Percentiles rank a stretch among this genome's conserved stretches.
These are phyloP conservation scores for Kwoniella pini DNA, from an alignment of 768 basidiomycete species.

Conservation along the genomic window DNA sequence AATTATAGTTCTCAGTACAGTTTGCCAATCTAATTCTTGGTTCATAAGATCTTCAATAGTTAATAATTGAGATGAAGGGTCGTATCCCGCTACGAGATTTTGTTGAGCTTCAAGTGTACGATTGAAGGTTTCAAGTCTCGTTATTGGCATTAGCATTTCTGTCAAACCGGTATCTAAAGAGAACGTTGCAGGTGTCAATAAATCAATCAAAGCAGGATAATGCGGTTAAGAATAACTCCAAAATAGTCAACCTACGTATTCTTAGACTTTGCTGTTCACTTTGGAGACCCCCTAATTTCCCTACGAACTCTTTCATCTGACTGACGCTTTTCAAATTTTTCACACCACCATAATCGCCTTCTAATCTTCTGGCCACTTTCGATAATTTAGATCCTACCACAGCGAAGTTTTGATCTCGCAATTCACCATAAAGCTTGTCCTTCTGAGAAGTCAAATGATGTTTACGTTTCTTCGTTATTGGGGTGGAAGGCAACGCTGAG, in stretches of 20 bases:
- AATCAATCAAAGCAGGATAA: too few species aligned
- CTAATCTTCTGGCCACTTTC: slow-evolving; percentile 75
- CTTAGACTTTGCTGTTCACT: slow-evolving; percentile 84
- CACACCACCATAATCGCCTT: slow-evolving; percentile 89
- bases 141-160: slow-evolving; percentile 84
- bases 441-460: slow-evolving; percentile 74
- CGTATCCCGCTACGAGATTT: slow-evolving; percentile 92
- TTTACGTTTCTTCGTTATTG: slow-evolving; percentile 74
- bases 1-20: slow-evolving; percentile 76
- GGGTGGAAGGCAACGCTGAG: slow-evolving; percentile 32
- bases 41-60: slow-evolving; percentile 89
- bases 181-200: not conserved
- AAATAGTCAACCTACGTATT: slow-evolving; percentile 66
- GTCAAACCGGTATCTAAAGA: slow-evolving; percentile 83
- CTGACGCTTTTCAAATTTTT: slow-evolving; percentile 86
- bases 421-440: slow-evolving; percentile 77
- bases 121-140: slow-evolving; percentile 83
- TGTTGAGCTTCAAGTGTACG: slow-evolving; percentile 93
- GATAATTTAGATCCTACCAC: slow-evolving; percentile 80
- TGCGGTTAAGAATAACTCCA: not conserved
- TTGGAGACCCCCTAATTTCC: slow-evolving; percentile 88
- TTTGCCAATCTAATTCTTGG: slow-evolving; percentile 78
- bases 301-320: slow-evolving; percentile 91
- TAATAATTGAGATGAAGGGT: slow-evolving; percentile 73
- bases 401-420: slow-evolving; percentile 90